These are phyloP conservation scores for Marasmius fiardii DNA, from an alignment of 1,284 basidiomycete genomes.

Conservation along the genomic window DNA sequence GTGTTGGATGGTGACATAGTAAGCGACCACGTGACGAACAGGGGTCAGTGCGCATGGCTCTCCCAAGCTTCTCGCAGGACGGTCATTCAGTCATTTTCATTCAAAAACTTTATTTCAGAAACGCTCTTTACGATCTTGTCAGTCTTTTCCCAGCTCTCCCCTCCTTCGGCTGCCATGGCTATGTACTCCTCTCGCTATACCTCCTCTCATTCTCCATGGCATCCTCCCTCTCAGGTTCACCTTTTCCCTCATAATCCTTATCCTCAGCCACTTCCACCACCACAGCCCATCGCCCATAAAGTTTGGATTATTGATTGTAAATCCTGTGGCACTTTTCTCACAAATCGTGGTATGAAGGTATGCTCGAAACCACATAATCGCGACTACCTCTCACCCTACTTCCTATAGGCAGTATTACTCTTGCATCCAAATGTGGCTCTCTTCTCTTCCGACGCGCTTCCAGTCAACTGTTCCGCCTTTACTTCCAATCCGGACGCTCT, in stretches of 20 bases:
- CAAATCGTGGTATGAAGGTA: conserved; percentile 85
- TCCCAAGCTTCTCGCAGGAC: not conserved
- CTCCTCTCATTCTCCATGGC: conserved; percentile 12
- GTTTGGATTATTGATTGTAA: conserved; percentile 82
- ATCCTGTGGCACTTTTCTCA: conserved; percentile 70
- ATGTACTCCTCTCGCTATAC: conserved; percentile 16
- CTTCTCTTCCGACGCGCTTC: conserved; percentile 81
- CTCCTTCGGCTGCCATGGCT: not conserved
- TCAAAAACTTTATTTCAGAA: conserved; percentile 16
- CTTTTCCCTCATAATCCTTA: conserved; percentile 37
- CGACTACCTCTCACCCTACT: conserved; percentile 8
- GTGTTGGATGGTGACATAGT: conserved; percentile 49
- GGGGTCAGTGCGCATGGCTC: not conserved
- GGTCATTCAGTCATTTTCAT: not conserved
- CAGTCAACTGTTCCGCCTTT: conserved; percentile 70
- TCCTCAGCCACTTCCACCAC: conserved; percentile 31
- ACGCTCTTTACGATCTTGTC: conserved; percentile 29
- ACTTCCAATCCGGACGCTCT: conserved; percentile 41
- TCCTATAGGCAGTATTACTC: conserved; percentile 70
- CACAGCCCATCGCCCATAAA: conserved; percentile 51
- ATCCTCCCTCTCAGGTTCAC: conserved; percentile 17
- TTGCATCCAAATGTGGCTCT: conserved; percentile 80
- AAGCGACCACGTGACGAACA: conserved; percentile 1
- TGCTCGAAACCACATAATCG: conserved; percentile 20
- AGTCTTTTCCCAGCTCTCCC: not conserved